Base-by-base conservation (phyloP, 148 eudicot species). In the Rhododendron molle region DNA sequence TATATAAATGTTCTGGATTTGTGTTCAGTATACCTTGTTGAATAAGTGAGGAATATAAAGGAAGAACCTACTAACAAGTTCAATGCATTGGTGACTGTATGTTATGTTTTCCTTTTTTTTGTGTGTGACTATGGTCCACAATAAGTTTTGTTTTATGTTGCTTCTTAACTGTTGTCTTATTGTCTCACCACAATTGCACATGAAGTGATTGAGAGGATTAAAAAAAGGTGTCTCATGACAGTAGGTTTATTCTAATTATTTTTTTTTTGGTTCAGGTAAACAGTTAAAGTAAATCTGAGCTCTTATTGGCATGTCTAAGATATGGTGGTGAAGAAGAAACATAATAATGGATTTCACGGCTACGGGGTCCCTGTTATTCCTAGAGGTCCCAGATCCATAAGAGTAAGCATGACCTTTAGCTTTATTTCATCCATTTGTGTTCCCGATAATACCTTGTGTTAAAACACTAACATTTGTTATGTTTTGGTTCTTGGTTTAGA, bases 381-480 rank as follows among this genome's bases (percentile, higher is more conserved):
- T 21, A 91, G 89, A 89, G 99, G 94, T 90, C 98, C 96, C 69
- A 90, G 99, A 93, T 97, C 99, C 81, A 81, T 89, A 28, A 93
- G 99, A 86, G 98, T 97, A 92, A 92, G 94, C 46, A 38, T 30
- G 3, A 81, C 74, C 15, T 86, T 52, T 2, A 43, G 81, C 46
- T 34, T 38, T 36, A 11, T 1, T 72, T 32, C 32, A 34, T 81
- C 84, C n/a, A n/a, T 50, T 84, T n/a, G 49, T 34, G 2, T 56
- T 80, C 81, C 16, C 65, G 28, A 32, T 32, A 3, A 80, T 43
- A 36, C 36, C 7, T 43, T 46, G 3, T 85, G 1, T 16, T 60
- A 36, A 72, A 62, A 30, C 46, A 80, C 73, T 78, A 43, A 83
- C 36, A 62, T 67, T 76, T 40, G 2, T 65, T 84, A 14, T 49